Base-by-base conservation (phyloP, 2,329 filamentous ascomycete species). In the Fusarium robinianum region DNA sequence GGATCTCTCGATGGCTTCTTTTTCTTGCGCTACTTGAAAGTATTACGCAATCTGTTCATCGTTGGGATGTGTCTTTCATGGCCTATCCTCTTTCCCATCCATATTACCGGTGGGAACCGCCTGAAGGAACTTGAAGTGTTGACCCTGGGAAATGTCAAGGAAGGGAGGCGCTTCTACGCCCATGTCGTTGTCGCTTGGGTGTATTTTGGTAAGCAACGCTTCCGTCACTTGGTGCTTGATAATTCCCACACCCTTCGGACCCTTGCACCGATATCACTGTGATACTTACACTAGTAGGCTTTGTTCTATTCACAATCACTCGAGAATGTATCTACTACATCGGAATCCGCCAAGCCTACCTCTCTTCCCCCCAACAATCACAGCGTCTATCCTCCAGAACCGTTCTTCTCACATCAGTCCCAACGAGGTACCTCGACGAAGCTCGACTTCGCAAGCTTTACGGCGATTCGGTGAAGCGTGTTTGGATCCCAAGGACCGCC, bases 1-100 rank as follows among this genome's bases (percentile, higher is more conserved):
- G 89, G 92, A 65, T 95, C 90, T 1, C 80, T 99, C 51, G 92
- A 99, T 66, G 88, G 87, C 21, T 97, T 92, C 68, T 83, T 97
- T 37, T 90, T 95, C 66, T 76, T 97, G 18, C 89, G 92, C 23
- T 96, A 70, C 41, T 60, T 73, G 41, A 72, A 71, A 32, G 62
- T 92, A 63, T 72, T 97, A 53, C 89, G 90, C 63, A 85, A 85
- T 47, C 86, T 95, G 55, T 91, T 87, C 69, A 80, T 97, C 31
- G 85, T 92, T 8, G 94, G 94, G 45, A 88, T 85, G 61, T 74
- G 79, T 57, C 84, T 97, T 46, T 91, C 89, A 12, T 96, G 88
- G 84, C 92, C 94, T 0, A 76, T 96, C 25, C 74, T 97, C 15
- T 90, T 82, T 59, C 91, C 94, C 0, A 74, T 97, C 66, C 95